Conservation (phyloP, 1,284 basidiomycete genomes). For the Heterobasidion annosum region DNA sequence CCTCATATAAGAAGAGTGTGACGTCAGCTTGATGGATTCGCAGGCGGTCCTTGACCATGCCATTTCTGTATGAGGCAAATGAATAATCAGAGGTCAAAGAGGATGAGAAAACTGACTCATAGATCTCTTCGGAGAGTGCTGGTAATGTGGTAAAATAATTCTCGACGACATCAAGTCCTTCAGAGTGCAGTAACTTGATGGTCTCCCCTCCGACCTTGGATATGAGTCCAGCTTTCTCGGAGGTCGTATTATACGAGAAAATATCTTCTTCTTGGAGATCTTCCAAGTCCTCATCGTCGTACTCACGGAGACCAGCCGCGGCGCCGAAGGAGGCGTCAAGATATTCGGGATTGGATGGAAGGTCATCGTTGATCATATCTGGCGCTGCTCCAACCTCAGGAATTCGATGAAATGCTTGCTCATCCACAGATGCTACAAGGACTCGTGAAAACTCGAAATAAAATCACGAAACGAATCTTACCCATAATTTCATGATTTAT, state of each 20-base stretch:
- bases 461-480: background rate
- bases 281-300: constrained; percentile 63
- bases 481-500: constrained; percentile 7
- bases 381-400: constrained; percentile 71
- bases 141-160: constrained; percentile 68
- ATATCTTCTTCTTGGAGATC: constrained; percentile 46
- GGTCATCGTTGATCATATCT: constrained; percentile 88
- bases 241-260: constrained; percentile 12
- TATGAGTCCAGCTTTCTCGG: constrained; percentile 35
- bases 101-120: constrained; percentile 31
- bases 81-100: background rate
- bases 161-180: constrained; percentile 51
- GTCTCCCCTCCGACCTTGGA: constrained; percentile 78
- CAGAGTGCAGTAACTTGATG: constrained; percentile 63
- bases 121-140: constrained; percentile 33
- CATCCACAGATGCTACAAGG: constrained; percentile 67
- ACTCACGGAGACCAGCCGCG: constrained; percentile 65
- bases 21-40: constrained; percentile 55
- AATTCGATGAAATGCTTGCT: constrained; percentile 68
- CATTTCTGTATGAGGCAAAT: constrained; percentile 5
- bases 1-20: constrained; percentile 74
- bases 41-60: constrained; percentile 27
- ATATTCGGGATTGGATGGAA: constrained; percentile 85
- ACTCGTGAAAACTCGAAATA: background rate
- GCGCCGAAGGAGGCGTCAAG: constrained; percentile 76